Conservation (phyloP, 306 rosid genomes). For the Fagus sylvatica region DNA sequence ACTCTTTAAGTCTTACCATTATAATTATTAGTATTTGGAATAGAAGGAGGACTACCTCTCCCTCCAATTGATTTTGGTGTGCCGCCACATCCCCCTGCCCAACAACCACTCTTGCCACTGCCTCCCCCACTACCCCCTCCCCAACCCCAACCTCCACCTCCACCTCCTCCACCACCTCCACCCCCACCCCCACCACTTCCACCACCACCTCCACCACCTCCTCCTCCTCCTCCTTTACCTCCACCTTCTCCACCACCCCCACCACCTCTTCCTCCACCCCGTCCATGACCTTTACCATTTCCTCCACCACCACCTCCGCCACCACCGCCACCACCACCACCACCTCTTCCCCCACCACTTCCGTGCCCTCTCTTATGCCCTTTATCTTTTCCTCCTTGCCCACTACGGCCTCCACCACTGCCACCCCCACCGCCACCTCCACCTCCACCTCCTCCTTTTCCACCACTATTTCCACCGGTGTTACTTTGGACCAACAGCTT, state of each 20-base stretch:
- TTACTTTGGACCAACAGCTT: constrained; percentile 8
- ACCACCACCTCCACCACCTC: background rate
- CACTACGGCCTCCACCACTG: background rate
- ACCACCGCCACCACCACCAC: constrained; percentile 13
- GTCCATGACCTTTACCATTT: background rate
- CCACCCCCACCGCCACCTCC: background rate
- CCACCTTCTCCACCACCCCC: constrained; percentile 2
- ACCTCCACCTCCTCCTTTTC: background rate
- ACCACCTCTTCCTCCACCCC: constrained; percentile 23
- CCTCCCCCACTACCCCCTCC: constrained; percentile 1
- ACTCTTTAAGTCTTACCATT: background rate
- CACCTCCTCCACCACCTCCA: background rate
- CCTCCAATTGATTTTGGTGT: constrained; percentile 19
- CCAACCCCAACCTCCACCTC: background rate
- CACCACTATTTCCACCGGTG: constrained; percentile 7
- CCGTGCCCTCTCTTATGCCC: background rate
- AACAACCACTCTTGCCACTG: background rate
- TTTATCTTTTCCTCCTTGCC: constrained; percentile 6
- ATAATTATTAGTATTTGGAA: background rate
- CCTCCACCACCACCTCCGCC: constrained; percentile 33
- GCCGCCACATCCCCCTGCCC: constrained; percentile 30
- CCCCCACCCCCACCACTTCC: background rate
- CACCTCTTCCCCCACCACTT: background rate
- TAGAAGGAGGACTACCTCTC: background rate
- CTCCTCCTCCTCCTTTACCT: background rate